Conservation (phyloP, 2,329 filamentous ascomycete genomes). For the Fusarium heterosporum region DNA sequence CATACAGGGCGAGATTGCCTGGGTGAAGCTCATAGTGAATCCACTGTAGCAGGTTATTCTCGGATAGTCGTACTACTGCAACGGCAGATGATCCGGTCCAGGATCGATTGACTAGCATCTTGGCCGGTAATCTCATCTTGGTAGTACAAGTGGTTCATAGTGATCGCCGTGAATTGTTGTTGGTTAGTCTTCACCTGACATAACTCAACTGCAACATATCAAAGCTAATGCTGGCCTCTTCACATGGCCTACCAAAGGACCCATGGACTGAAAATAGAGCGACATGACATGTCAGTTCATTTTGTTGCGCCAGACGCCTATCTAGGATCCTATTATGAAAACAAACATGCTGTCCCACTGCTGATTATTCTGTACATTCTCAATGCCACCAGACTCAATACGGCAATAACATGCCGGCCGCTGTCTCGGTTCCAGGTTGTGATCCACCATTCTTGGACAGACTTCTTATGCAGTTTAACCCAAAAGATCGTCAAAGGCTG, state of each 20-base stretch:
- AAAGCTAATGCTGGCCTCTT: conserved; percentile 30
- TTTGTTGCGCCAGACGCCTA: conserved; percentile 59
- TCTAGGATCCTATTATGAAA: conserved; percentile 54
- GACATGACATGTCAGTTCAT: conserved; percentile 50
- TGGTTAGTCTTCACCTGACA: conserved; percentile 33
- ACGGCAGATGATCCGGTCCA: conserved; percentile 17
- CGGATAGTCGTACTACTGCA: conserved; percentile 20
- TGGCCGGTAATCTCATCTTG: conserved; percentile 10
- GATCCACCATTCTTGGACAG: conserved; percentile 19
- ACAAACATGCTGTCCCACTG: conserved; percentile 47
- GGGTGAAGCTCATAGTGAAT: conserved; percentile 19
- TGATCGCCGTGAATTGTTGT: conserved; percentile 14
- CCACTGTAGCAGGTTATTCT: conserved; percentile 28
- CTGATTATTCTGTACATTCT: conserved; percentile 43
- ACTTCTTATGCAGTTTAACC: conserved; percentile 50
- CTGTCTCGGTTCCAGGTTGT: conserved; percentile 34
- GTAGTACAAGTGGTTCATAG: conserved; percentile 5
- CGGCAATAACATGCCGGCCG: conserved; percentile 11
- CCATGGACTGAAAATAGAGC: conserved; percentile 35
- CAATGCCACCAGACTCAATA: conserved; percentile 17
- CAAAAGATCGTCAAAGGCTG: conserved; percentile 62
- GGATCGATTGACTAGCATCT: conserved; percentile 9
- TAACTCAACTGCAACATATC: conserved; percentile 21
- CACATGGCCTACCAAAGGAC: conserved; percentile 8
- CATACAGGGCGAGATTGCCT: conserved; percentile 48